phyloP scores from a whole-genome alignment of 2,329 filamentous ascomycete genomes.

The Fusarium concolor region DNA sequence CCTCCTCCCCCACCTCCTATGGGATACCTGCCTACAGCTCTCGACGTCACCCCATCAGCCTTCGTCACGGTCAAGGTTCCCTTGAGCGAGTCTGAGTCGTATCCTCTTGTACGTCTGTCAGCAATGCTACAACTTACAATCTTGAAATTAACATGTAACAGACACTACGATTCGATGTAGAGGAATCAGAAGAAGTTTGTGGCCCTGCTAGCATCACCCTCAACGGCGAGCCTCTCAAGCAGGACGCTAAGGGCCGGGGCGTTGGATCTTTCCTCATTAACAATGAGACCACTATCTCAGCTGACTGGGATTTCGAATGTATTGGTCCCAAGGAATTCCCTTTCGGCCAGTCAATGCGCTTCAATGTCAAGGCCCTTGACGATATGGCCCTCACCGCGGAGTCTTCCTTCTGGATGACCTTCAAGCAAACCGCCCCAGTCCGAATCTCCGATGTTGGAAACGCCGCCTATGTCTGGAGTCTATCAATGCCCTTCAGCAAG shows the following conservation, averaged over 20 bases:
- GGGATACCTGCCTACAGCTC: constrained; percentile 30
- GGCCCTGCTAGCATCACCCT: constrained; percentile 60
- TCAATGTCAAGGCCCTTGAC: constrained; percentile 58
- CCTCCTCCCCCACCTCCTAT: constrained; percentile 26
- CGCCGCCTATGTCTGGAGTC: constrained; percentile 47
- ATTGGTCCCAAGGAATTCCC: constrained; percentile 52
- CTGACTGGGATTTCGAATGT: constrained; percentile 62
- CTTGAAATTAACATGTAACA: constrained; percentile 31
- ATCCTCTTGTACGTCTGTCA: constrained; percentile 41
- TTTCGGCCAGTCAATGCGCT: constrained; percentile 58
- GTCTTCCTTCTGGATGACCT: constrained; percentile 57
- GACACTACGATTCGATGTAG: constrained; percentile 58
- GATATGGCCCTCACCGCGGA: constrained; percentile 53
- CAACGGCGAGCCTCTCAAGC: constrained; percentile 57
- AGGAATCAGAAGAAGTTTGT: constrained; percentile 59
- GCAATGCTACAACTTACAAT: neutral
- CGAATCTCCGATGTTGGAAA: constrained; percentile 58
- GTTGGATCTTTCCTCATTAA: constrained; percentile 56
- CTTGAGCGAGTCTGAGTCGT: constrained; percentile 18
- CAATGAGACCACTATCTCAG: constrained; percentile 54
- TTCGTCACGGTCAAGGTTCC: constrained; percentile 41
- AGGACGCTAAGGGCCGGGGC: constrained; percentile 55
- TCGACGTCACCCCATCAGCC: constrained; percentile 35
- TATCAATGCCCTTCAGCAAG: constrained; percentile 43
- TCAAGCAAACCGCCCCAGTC: constrained; percentile 59